phyloP scores from a whole-genome alignment of 1,284 basidiomycete species.

The Moesziomyces antarcticus region DNA sequence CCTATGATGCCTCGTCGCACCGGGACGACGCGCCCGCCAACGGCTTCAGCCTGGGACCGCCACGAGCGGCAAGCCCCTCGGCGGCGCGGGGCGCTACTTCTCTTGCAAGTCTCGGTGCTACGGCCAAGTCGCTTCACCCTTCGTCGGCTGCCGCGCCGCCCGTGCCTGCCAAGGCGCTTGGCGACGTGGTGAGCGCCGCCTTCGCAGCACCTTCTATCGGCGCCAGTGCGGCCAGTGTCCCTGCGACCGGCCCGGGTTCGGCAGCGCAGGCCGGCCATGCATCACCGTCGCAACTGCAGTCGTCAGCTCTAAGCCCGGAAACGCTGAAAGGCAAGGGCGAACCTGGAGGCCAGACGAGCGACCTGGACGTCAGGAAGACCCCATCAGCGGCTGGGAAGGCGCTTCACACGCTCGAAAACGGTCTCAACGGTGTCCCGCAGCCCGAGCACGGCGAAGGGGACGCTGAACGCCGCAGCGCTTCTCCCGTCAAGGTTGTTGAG shows the following conservation, averaged over 20 bases:
- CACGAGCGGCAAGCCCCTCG: conserved; percentile 38
- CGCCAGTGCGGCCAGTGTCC: not conserved
- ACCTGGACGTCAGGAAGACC: not conserved
- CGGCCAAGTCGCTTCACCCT: conserved; percentile 30
- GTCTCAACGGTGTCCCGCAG: not conserved
- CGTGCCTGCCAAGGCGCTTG: conserved; percentile 9
- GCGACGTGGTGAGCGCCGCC: conserved; percentile 17
- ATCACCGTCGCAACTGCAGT: not conserved
- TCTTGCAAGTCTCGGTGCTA: conserved; percentile 20
- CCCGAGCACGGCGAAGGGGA: not conserved
- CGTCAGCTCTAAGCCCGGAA: too few relatives aligned
- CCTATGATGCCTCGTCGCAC: conserved; percentile 22
- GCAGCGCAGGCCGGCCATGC: not conserved
- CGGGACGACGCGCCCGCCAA: conserved; percentile 26
- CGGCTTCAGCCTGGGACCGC: conserved; percentile 38
- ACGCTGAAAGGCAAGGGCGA: not conserved
- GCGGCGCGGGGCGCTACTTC: conserved; percentile 12
- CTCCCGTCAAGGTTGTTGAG: not conserved
- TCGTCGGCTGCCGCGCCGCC: conserved; percentile 18
- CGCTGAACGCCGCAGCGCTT: not conserved
- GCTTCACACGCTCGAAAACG: not conserved
- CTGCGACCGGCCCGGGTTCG: not conserved
- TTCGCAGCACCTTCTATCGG: conserved; percentile 14
- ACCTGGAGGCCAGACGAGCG: not conserved
- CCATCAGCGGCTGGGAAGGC: not conserved